phyloP scores from a whole-genome alignment of 495 filamentous ascomycete species.

The Daldinia childiae region DNA sequence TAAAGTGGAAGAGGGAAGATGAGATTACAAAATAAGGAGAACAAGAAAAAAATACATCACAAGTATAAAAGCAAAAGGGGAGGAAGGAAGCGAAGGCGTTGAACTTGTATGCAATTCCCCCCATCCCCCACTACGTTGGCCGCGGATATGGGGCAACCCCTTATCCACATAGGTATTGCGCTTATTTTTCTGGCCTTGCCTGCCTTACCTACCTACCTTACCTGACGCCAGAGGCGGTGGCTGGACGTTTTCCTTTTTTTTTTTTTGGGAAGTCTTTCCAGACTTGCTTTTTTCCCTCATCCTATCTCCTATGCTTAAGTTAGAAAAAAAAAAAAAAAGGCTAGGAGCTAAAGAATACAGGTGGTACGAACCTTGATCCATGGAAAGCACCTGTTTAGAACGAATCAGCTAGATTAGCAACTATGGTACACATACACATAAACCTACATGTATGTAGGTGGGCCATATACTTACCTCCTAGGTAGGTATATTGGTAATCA shows the following conservation, averaged over 20 bases:
- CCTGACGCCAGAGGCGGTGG: neutral
- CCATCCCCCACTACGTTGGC: neutral
- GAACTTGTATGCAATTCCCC: neutral
- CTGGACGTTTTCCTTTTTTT: conserved; percentile 6
- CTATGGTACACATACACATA: conserved; percentile 2
- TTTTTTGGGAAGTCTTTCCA: neutral
- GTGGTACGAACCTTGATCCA: conserved; percentile 12
- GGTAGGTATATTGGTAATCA: neutral
- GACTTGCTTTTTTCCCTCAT: neutral
- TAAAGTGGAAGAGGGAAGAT: no score
- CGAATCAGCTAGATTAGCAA: neutral
- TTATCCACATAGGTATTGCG: conserved; percentile 2
- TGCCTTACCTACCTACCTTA: neutral
- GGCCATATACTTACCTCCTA: neutral
- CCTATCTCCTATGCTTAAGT: neutral
- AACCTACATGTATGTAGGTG: neutral
- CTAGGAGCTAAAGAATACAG: conserved; percentile 1
- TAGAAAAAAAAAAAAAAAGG: neutral
- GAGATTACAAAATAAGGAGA: neutral
- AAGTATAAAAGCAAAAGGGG: neutral
- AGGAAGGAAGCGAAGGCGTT: neutral
- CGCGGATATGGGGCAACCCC: conserved; percentile 1
- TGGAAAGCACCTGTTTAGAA: neutral
- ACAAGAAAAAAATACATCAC: no score
- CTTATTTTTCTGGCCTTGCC: neutral